Base-by-base conservation (phyloP, 2,329 filamentous ascomycete species). In the Hypomyces rosellus region DNA sequence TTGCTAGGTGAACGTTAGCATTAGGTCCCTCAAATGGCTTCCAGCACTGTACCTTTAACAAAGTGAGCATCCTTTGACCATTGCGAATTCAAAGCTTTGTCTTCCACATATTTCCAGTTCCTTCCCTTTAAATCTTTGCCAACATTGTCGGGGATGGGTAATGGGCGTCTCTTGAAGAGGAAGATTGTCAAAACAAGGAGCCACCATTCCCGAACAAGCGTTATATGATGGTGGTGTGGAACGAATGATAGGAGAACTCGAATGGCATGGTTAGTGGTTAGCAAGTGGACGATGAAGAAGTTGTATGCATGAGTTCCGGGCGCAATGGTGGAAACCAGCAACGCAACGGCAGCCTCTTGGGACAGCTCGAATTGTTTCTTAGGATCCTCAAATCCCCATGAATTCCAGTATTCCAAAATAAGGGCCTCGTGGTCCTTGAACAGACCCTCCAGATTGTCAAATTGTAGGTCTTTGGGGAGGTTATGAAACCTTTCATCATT, bases 371-470 rank as follows among this genome's bases (percentile, higher is more conserved):
- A 95, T 61, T 90, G 85, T 56, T 78, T 75, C n/a, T 76, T 75
- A 1, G 88, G 85, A 53, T 91, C 76, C 8, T 76, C 69, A 18
- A 95, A 75, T 9, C 77, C 74, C 91, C 90, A 96, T 3, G 86
- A 84, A 57, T 95, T 93, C 89, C 90, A 97, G 71, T 97, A 89
- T 58, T 95, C 86, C 42, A 96, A 68, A 14, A 96, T 73, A 0
- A 84, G 75, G 13, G 78, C 74, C 61, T 92, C 86, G 47, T 86
- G 79, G 53, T 86, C 73, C 34, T 78, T 69, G 54, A 96, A 85
- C 7, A 96, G 72, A 2, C 70, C 69, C 4, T 82, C 74, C 46
- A 95, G 74, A 59, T 93, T 88, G 34, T 77, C 73, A 45, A 74
- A 69, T 1, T 80, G 81, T 1, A 77, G 74, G 6, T 76, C 66